Base-by-base conservation (phyloP, 805 yeast genomes). In the Cyberlindnera amylophila region DNA sequence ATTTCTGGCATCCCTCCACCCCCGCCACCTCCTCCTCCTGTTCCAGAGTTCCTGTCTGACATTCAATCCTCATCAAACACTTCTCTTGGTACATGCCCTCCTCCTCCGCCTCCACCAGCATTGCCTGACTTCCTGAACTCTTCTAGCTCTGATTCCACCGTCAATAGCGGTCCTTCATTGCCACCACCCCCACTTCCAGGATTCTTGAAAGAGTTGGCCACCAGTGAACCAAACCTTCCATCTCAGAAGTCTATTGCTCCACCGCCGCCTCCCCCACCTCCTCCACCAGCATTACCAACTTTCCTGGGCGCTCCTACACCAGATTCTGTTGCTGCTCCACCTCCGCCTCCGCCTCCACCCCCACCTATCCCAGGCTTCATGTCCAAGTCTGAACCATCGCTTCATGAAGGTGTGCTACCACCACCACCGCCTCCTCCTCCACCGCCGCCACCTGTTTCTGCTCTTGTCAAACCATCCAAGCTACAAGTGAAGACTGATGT, bases 31-130 rank as follows among this genome's bases (percentile, higher is more conserved):
- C 62, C 66, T 9, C 66, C 67, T 12, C 61, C 64, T 14, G 60
- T 17, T 15, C 41, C 35, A 4, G 34, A 12, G n/a, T 18, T 23
- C 36, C 26, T 34, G 30, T 64, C 2, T 62, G 66, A 29, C 43
- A 6, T 14, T 29, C 6, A 15, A 17, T 7, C 13, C 24, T 14
- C n/a, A 32, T 9, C 34, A 16, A 12, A 12, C 31, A 14, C 35
- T 21, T 6, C 28, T 21, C 21, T 34, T 12, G 29, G 4, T 29
- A 18, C 27, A 16, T 18, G 12, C 30, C 27, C 27, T 24, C 42
- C 38, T 3, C 67, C 69, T 3, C 68, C 72, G 7, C 64, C 66
- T 9, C 65, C 68, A 14, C 63, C 65, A 9, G 57, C 66, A 6
- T 49, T 62, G 30, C 63, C 66, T 9, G 40, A 37, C 2, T 41